Evolutionary conservation across 768 basidiomycete genomes (phyloP), one percentile per base, ranked within the genome.

Genomic region (Tulasnella sp.): DNA sequence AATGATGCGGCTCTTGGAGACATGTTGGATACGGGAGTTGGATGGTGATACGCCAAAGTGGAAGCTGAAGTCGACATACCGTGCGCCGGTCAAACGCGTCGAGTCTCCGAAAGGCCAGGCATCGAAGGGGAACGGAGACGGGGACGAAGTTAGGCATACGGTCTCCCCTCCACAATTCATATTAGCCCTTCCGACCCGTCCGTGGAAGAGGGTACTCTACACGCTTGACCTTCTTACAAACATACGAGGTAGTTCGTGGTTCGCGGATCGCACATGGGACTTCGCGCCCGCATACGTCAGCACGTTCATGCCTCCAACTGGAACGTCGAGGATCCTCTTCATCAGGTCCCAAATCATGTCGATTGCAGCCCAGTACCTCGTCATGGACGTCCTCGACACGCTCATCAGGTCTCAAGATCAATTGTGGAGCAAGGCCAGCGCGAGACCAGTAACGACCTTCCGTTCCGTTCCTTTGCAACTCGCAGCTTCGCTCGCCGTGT

Each of bases 371-470:
- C 61, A 59, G 41, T 49, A 30, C 29, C 17, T 62, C 15, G 24
- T 59, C 19, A 24, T 62, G 29, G 61, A 62, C 30, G 30, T 60
- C 24, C 15, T 59, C 9, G 61, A 62, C 49, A 52, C 61, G 2
- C 21, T 62, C 38, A 22, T 42, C 49, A 60, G 49, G 30, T 25
- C 59, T 5, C 38, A 25, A 22, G n/a, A 25, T 29, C 34, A 5
- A 38, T 21, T 22, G 12, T 60, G 41, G 38, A 25, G 29, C 49
- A n/a, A 42, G 4, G 17, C 49, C 4, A 43, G 29, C 10, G 5
- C 52, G 1, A 46, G 24, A 9, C 61, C 61, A 27, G 60, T 62
- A 17, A 61, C 51, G 8, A 25, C 60, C 12, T 50, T 62, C 17
- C 5, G 15, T 2, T 50, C 61, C 4, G 7, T 62, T 9, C 51